phyloP scores from a whole-genome alignment of 768 basidiomycete genomes.

The Lactarius deliciosus region DNA sequence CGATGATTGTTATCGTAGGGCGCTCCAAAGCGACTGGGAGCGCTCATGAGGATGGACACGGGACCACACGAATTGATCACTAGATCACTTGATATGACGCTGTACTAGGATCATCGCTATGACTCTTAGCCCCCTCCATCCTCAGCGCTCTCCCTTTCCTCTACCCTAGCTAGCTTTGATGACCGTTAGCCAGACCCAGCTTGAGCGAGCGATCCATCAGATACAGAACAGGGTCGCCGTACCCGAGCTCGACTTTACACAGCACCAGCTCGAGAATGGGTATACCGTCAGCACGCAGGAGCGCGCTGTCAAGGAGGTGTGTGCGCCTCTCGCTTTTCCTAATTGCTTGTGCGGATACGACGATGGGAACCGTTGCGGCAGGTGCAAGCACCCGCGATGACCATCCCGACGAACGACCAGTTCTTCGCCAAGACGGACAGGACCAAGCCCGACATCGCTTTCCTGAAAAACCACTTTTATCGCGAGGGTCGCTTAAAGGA shows the following conservation, averaged over 20 bases:
- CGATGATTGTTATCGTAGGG: not conserved
- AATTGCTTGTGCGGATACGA: not conserved
- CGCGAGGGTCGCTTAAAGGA: conserved; percentile 92
- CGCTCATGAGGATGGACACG: conserved; percentile 10
- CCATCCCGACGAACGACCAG: conserved; percentile 85
- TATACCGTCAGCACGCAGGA: conserved; percentile 90
- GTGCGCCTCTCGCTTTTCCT: conserved; percentile 31
- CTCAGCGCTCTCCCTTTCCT: not conserved
- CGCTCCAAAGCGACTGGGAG: not conserved
- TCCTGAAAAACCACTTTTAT: conserved; percentile 99
- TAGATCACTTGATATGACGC: conserved; percentile 5
- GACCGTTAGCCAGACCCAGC: conserved; percentile 41
- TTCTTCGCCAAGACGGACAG: conserved; percentile 87
- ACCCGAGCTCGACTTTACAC: conserved; percentile 83
- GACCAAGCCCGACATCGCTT: conserved; percentile 90
- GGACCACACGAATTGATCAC: conserved; percentile 12
- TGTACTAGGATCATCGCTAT: not conserved
- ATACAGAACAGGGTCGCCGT: conserved; percentile 52
- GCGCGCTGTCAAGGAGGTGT: conserved; percentile 93
- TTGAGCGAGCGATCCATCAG: conserved; percentile 67
- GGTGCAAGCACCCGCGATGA: conserved; percentile 98
- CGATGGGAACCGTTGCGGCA: conserved; percentile 36
- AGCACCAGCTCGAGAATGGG: conserved; percentile 91
- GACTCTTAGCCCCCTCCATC: not conserved
- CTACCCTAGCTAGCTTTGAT: conserved; percentile 6